Percentiles rank a stretch among this genome's conserved stretches.
Conservation (phyloP, 345 rosid genomes). For the Raphanus raphanistrum region DNA sequence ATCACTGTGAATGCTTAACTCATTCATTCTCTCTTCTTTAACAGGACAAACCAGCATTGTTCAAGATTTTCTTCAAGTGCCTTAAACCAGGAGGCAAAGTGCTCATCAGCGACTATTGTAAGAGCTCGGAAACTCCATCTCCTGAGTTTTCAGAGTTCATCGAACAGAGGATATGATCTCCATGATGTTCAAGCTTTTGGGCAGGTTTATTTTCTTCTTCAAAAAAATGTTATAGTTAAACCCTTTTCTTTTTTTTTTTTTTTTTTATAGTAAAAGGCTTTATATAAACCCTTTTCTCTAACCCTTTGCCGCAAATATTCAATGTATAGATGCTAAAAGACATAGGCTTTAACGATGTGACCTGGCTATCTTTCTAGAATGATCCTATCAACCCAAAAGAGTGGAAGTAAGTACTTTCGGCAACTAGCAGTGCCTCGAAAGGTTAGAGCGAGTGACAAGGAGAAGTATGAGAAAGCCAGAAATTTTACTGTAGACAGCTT, state of each 20-base stretch:
- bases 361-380: no score
- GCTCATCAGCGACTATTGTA: slow-evolving; percentile 92
- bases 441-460: slow-evolving; percentile 98
- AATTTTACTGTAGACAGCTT: slow-evolving; percentile 75
- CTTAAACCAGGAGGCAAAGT: slow-evolving; percentile 92
- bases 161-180: slow-evolving; percentile 94
- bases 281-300: no score
- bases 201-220: slow-evolving; percentile 48
- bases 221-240: not conserved
- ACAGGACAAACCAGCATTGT: slow-evolving; percentile 88
- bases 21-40: not conserved
- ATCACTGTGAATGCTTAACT: no score
- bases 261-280: no score
- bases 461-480: slow-evolving; percentile 97
- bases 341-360: no score
- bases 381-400: no score
- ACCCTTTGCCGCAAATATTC: no score
- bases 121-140: slow-evolving; percentile 63
- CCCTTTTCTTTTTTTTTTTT: no score
- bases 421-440: slow-evolving; percentile 88
- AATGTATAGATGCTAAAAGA: no score
- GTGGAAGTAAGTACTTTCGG: no score
- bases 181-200: slow-evolving; percentile 80
- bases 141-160: slow-evolving; percentile 68
- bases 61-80: slow-evolving; percentile 89